A percentile compares a stretch with the other conserved stretches of the same genome.
These are phyloP conservation scores for Collybiopsis confluens DNA, from an alignment of 768 basidiomycete genomes.

Conservation along the genomic window DNA sequence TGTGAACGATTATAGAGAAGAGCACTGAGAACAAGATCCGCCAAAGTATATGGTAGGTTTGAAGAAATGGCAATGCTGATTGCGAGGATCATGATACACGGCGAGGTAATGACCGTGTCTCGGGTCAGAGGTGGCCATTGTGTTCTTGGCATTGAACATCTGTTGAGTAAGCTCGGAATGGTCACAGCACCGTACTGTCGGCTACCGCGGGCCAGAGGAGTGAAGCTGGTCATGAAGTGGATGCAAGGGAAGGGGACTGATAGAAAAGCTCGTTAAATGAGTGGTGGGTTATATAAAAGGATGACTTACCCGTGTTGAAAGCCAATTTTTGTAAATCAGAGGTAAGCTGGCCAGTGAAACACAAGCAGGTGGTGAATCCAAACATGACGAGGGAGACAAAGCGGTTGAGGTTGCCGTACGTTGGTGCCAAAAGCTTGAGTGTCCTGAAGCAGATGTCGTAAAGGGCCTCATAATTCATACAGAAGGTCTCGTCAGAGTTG, in stretches of 20 bases:
- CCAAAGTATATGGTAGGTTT: conserved; percentile 8
- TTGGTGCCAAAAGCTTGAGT: conserved; percentile 91
- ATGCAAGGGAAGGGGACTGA: conserved; percentile 97
- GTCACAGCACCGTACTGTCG: conserved; percentile 96
- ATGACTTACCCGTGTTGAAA: conserved; percentile 89
- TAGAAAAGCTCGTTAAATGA: neutral
- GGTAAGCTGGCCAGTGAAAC: conserved; percentile 99
- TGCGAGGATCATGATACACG: conserved; percentile 34
- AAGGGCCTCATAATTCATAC: conserved; percentile 98
- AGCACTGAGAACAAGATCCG: conserved; percentile 7
- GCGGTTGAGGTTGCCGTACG: conserved; percentile 97
- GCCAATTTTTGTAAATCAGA: conserved; percentile 97
- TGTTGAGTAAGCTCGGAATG: conserved; percentile 98
- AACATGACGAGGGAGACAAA: conserved; percentile 98
- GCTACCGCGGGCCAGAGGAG: conserved; percentile 89
- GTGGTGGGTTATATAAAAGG: neutral
- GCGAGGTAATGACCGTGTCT: conserved; percentile 97
- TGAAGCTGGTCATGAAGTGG: conserved; percentile 98
- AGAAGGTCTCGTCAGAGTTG: conserved; percentile 99
- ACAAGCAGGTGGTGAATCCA: conserved; percentile 96
- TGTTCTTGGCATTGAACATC: conserved; percentile 99
- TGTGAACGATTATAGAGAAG: conserved; percentile 4
- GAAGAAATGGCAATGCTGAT: neutral
- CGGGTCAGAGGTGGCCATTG: conserved; percentile 99
- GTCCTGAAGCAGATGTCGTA: conserved; percentile 99